phyloP scores from a whole-genome alignment of 495 filamentous ascomycete species.

The Aspergillus baeticus region DNA sequence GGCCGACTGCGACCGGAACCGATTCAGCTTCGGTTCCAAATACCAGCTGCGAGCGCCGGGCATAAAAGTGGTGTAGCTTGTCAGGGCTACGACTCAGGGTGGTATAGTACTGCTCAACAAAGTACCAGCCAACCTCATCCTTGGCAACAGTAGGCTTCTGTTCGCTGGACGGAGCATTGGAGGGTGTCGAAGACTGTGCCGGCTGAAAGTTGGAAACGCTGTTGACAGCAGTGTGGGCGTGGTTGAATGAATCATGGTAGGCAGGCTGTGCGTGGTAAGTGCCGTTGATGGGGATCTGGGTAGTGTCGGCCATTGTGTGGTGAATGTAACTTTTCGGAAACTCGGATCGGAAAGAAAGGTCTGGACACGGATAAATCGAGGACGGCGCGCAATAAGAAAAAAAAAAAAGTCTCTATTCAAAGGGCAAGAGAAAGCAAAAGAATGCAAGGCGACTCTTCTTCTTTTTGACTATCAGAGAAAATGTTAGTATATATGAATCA shows the following conservation, averaged over 20 bases:
- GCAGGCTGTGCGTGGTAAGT: constrained; percentile 42
- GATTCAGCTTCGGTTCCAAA: constrained; percentile 86
- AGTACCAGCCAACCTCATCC: constrained; percentile 97
- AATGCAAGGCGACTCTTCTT: constrained; percentile 6
- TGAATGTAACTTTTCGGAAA: constrained; percentile 15
- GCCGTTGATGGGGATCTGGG: constrained; percentile 46
- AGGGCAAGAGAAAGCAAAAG: background rate
- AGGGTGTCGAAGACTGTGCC: constrained; percentile 43
- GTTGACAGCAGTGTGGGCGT: constrained; percentile 33
- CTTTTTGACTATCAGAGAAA: constrained; percentile 14
- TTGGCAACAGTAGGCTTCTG: constrained; percentile 56
- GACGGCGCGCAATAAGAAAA: background rate
- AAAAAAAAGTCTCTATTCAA: constrained; percentile 14
- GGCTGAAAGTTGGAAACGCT: constrained; percentile 45
- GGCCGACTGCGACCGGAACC: constrained; percentile 76
- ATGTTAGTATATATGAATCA: constrained; percentile 13
- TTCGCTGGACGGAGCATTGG: constrained; percentile 39
- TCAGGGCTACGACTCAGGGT: constrained; percentile 92
- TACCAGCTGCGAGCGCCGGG: constrained; percentile 78
- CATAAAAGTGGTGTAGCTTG: constrained; percentile 87
- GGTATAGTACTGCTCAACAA: constrained; percentile 98
- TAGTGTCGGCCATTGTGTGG: constrained; percentile 45
- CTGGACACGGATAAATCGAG: constrained; percentile 4
- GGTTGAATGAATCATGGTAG: constrained; percentile 42
- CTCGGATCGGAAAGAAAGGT: constrained; percentile 20